These are phyloP conservation scores for Tardiomyces digboiensis DNA, from an alignment of 1,139 yeast species.

Conservation along the genomic window DNA sequence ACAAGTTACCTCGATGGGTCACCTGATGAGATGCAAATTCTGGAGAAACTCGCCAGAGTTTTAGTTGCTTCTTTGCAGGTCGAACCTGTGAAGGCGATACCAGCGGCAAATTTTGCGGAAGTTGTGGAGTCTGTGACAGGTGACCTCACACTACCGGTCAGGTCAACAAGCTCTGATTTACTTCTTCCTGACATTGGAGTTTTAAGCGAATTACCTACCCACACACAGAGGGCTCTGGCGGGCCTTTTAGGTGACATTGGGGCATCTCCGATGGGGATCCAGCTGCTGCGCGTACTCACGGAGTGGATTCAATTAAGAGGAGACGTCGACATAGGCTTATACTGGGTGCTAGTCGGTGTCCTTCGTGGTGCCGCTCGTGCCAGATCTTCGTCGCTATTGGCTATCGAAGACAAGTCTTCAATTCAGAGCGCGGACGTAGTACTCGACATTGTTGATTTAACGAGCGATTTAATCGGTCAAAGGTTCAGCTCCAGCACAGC, in stretches of 20 bases:
- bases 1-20: conserved; percentile 6
- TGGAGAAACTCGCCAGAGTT: background rate
- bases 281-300: background rate
- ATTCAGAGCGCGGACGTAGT: conserved; percentile 4
- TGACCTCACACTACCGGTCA: background rate
- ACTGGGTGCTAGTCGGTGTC: conserved; percentile 1
- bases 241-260: conserved; percentile 1
- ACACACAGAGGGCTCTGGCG: background rate
- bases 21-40: conserved; percentile 1
- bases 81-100: background rate
- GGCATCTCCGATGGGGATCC: background rate
- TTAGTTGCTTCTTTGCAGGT: background rate
- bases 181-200: background rate
- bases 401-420: background rate
- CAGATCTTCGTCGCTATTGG: background rate
- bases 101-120: background rate
- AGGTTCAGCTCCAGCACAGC: conserved; percentile 4
- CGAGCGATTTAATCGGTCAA: conserved; percentile 8
- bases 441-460: conserved; percentile 12
- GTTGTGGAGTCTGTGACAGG: background rate
- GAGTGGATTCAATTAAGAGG: background rate
- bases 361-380: background rate
- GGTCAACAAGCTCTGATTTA: background rate
- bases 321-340: background rate
- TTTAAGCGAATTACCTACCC: background rate